phyloP scores from a whole-genome alignment of 345 rosid genomes.

The Aquilaria yunnanensis region DNA sequence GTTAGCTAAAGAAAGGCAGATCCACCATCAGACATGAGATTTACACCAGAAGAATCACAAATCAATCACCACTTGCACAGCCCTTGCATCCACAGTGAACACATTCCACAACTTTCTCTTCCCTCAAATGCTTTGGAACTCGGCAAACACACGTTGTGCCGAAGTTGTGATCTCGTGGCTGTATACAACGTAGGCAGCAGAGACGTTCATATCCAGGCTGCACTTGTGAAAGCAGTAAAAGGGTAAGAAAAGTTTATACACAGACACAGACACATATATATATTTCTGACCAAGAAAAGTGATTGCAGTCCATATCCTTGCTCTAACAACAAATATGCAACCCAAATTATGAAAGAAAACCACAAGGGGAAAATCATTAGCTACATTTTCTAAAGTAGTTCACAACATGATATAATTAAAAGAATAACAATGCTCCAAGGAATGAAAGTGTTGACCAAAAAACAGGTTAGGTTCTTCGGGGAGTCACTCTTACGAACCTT shows the following conservation, averaged over 20 bases:
- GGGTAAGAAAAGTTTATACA: background rate
- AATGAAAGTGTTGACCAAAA: no score
- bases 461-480: background rate
- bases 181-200: constrained; percentile 82
- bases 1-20: background rate
- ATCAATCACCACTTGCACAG: constrained; percentile 73
- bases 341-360: background rate
- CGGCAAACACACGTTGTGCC: constrained; percentile 78
- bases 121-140: constrained; percentile 71
- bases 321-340: background rate
- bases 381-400: no score
- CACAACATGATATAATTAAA: no score
- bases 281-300: no score
- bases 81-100: constrained; percentile 86
- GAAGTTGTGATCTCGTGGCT: constrained; percentile 84
- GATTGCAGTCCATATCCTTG: no score
- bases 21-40: no score
- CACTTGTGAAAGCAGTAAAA: constrained; percentile 12
- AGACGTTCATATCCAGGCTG: constrained; percentile 83
- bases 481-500: constrained; percentile 20
- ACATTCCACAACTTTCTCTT: constrained; percentile 80
- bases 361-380: no score
- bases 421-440: no score
- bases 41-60: background rate
- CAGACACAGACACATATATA: no score